Base-by-base conservation (phyloP, 306 rosid species). In the Begonia fuchsioides region DNA sequence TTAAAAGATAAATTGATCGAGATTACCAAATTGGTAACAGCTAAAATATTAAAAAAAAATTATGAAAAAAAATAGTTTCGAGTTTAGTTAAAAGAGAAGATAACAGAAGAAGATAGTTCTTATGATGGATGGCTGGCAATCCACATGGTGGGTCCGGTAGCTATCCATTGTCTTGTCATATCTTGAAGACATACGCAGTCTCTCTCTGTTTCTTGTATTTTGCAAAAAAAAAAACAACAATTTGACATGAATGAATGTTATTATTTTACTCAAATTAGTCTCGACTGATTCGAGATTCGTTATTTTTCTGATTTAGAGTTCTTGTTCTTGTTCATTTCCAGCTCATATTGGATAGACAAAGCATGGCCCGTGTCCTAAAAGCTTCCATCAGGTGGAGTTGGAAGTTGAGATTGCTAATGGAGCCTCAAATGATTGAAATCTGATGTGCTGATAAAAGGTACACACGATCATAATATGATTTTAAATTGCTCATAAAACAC, bases 141-240 rank as follows among this genome's bases (percentile, higher is more conserved):
- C 51, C 76, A 71, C 76, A 38, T 49, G 72, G 65, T 65, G 64
- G 76, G 72, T 39, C 68, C 59, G 17, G 6, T 8, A 1, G 43
- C 17, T 41, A 26, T 44, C 35, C 51, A 45, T 38, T 52, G 62
- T 38, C 12, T 55, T 53, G 65, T 63, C 41, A 17, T 45, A 48
- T 57, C 58, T 41, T 1, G 3, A n/a, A 10, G 45, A 10, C 14
- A 10, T n/a, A 41, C 12, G 45, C n/a, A 11, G 12, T 41, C 12
- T 10, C 15, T 10, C 15, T 38, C 17, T 38, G 45, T 10, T 44
- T 18, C 26, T 19, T 32, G 6, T 41, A 13, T 39, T 1, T 48
- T 17, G 19, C 43, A 2, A 16, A 12, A 0, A 2, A 16, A 12
- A 0, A 18, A 1, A 50, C 6, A 53, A 18, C 46, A 11, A 53